Evolutionary conservation across 306 rosid species (phyloP), one percentile per base, ranked within the genome.

Genomic region (Psophocarpus tetragonolobus): DNA sequence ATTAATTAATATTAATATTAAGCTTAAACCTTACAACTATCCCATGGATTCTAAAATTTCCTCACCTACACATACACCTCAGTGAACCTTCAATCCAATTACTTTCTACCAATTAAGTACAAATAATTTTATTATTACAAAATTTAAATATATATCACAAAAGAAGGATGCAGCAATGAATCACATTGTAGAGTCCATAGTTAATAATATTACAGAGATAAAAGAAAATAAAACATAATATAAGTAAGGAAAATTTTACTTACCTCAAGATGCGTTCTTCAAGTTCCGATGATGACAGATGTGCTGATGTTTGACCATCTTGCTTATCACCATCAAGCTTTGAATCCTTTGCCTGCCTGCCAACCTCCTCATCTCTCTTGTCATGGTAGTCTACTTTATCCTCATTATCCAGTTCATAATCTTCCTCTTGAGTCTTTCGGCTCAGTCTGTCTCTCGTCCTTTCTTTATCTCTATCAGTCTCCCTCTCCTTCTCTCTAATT

Each of bases 251-350:
- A 6, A 76, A 67, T 56, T 54, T 9, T 33, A 83, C 90, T 86
- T 75, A 90, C 98, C 73, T 92, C 79, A 84, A 41, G 51, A 94
- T 88, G 79, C 97, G 98, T 54, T 79, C 88, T 83, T 84, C 93
- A 44, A 94, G 88, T 85, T 87, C 90, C 18, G 80, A 53, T 50
- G 92, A 42, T 15, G 85, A 82, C 41, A 81, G 17, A 18, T 77
- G 87, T 30, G 56, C 61, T 56, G 78, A 56, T 13, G 87, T 70
- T 21, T 85, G 90, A 38, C 82, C 68, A 76, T 75, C 77, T 35
- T 56, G 85, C 61, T 85, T 92, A 73, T 38, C 79, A 35, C 77
- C 78, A 10, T 77, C 36, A 21, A 73, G 60, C 58, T 76, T 79
- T 51, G 85, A 78, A 12, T 68, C 74, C 83, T 78, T 87, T 54